Conservation (phyloP, 345 rosid genomes). For the Stellera chamaejasme region DNA sequence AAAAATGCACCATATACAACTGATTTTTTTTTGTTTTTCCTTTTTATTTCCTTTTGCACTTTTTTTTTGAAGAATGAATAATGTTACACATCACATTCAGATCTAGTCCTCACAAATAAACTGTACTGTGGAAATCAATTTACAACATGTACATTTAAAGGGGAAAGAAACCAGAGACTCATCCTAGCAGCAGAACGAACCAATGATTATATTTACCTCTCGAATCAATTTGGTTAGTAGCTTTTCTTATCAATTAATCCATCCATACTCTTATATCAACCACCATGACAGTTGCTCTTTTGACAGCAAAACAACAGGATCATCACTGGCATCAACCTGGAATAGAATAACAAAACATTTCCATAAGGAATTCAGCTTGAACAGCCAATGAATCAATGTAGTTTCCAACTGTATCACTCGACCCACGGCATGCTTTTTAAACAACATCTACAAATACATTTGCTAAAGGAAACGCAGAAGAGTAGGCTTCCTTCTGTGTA, state of each 20-base stretch:
- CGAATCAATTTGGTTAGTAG: constrained; percentile 46
- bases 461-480: too few species aligned
- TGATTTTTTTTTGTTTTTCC: constrained; percentile 8
- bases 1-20: neutral
- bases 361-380: constrained; percentile 1
- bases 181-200: constrained; percentile 15
- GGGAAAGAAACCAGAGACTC: constrained; percentile 25
- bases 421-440: too few species aligned
- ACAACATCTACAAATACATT: too few species aligned
- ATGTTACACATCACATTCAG: constrained; percentile 46
- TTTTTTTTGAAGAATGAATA: constrained; percentile 45
- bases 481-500: too few species aligned
- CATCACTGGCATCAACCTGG: constrained; percentile 35
- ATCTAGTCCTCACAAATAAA: constrained; percentile 48
- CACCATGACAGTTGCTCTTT: constrained; percentile 4
- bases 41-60: constrained; percentile 13
- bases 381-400: neutral
- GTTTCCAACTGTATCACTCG: too few species aligned
- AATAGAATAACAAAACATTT: constrained; percentile 9
- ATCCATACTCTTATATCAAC: constrained; percentile 18
- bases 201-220: constrained; percentile 15
- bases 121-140: constrained; percentile 38
- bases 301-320: constrained; percentile 8
- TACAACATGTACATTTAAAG: constrained; percentile 59
- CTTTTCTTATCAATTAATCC: constrained; percentile 17